These are phyloP conservation scores for Penicillium chermesinum DNA, from an alignment of 495 filamentous ascomycete species.

Conservation along the genomic window DNA sequence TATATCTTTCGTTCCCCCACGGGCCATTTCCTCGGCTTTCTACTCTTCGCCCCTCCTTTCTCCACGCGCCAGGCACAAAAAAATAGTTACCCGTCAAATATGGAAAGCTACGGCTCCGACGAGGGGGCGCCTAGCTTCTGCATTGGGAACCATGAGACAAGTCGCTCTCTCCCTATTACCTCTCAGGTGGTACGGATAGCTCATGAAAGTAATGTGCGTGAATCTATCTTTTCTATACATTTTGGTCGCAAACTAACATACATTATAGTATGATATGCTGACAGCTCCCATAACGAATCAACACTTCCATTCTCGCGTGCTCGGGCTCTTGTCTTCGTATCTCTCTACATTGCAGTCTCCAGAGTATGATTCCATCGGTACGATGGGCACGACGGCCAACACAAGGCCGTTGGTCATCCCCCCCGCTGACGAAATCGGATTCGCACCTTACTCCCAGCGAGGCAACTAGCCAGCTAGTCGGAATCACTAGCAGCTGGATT, in stretches of 20 bases:
- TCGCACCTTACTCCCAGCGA: constrained; percentile 69
- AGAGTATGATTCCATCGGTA: constrained; percentile 29
- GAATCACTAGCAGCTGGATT: constrained; percentile 79
- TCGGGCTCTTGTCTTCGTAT: constrained; percentile 56
- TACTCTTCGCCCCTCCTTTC: constrained; percentile 5
- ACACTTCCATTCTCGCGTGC: constrained; percentile 73
- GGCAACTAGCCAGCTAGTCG: constrained; percentile 64
- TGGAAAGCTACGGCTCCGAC: constrained; percentile 47
- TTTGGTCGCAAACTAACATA: constrained; percentile 8
- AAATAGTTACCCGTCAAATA: constrained; percentile 16
- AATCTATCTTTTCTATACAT: neutral
- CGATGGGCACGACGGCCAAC: constrained; percentile 33
- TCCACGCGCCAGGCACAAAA: constrained; percentile 6
- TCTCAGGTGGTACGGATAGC: constrained; percentile 60
- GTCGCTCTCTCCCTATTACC: constrained; percentile 55
- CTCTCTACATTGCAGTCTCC: constrained; percentile 36
- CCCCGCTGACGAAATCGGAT: constrained; percentile 66
- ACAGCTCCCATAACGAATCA: constrained; percentile 83
- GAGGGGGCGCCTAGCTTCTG: constrained; percentile 62
- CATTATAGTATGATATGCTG: constrained; percentile 80
- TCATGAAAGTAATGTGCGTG: constrained; percentile 51
- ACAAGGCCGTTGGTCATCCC: constrained; percentile 52
- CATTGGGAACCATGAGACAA: constrained; percentile 78
- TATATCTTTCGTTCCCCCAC: neutral
- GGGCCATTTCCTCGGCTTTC: neutral